Percentiles rank a stretch among this genome's conserved stretches.
phyloP scores from a whole-genome alignment of 768 basidiomycete genomes.

The Hysterangium stoloniferum region DNA sequence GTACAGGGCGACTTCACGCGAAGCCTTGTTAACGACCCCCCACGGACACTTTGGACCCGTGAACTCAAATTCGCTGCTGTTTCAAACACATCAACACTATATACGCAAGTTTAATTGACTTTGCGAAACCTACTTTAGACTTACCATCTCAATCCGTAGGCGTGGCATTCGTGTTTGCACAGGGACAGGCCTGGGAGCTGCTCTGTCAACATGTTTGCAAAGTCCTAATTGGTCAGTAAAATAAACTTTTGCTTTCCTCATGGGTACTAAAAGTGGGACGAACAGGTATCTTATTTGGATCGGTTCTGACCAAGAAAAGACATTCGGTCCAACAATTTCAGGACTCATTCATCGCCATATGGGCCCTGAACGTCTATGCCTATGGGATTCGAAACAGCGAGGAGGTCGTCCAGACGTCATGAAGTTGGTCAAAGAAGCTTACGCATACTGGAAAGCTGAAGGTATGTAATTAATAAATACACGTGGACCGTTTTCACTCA shows the following conservation, averaged over 20 bases:
- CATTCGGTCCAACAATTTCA: constrained; percentile 74
- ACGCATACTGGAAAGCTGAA: constrained; percentile 65
- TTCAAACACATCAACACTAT: constrained; percentile 73
- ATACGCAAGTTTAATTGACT: constrained; percentile 40
- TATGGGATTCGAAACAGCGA: constrained; percentile 72
- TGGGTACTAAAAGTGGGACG: neutral
- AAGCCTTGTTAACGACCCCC: constrained; percentile 61
- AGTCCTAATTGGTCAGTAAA: constrained; percentile 55
- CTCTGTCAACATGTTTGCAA: constrained; percentile 72
- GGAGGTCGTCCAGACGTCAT: constrained; percentile 70
- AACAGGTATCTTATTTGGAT: constrained; percentile 76
- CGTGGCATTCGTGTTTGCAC: constrained; percentile 72
- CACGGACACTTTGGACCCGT: constrained; percentile 68
- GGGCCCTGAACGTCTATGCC: constrained; percentile 61
- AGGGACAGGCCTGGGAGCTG: constrained; percentile 74
- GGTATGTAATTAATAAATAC: constrained; percentile 26
- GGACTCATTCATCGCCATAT: constrained; percentile 65
- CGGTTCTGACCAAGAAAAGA: constrained; percentile 77
- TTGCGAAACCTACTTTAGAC: neutral
- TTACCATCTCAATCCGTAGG: neutral
- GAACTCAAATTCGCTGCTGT: constrained; percentile 78
- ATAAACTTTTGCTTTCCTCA: constrained; percentile 1
- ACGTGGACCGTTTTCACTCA: constrained; percentile 4
- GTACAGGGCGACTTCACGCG: constrained; percentile 79
- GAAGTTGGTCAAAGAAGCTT: constrained; percentile 65